Base-by-base conservation (phyloP, 169 alveolate species). In the Babesia ovis region DNA sequence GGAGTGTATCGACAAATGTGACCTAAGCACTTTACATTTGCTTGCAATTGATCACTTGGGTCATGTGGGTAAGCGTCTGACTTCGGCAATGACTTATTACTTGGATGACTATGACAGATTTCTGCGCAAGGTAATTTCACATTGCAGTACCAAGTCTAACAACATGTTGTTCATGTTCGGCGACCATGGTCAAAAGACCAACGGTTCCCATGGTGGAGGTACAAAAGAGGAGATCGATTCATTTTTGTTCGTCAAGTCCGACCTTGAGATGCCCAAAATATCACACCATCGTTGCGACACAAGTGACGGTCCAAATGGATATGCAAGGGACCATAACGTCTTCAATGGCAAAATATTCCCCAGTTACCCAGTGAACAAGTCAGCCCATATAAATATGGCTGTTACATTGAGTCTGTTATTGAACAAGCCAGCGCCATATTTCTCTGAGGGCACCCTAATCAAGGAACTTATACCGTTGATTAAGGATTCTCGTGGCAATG, bases 41-140 rank as follows among this genome's bases (percentile, higher is more conserved):
- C 79, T 86, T 34, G 90, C 76, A 46, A 85, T 83, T 31, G 92
- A 86, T 61, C 92, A 86, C 80, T 57, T 83, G 62, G 89, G 90
- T 3, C 92, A 86, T 71, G 53, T 67, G 23, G 77, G 85, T 41
- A 64, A 64, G 37, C 70, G 85, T 14, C 60, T 72, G 46, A 79
- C 81, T 20, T 39, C 68, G 37, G 61, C 11, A 11, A 86, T 86
- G 90, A 69, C 69, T 35, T 48, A 68, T 50, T 66, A 56, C 25
- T 42, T 86, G 80, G 74, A 67, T 29, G 71, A 68, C 43, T 83
- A 83, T 66, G 89, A 86, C 68, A 31, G 34, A 9, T 71, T 86
- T 57, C 43, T 83, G 51, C 48, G 81, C 51, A 83, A 83, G 39
- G 73, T 86, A 31, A 18, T 74, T 25, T 48, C 29, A 20, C 55